phyloP scores from a whole-genome alignment of 306 rosid species.

The Quercus robur region DNA sequence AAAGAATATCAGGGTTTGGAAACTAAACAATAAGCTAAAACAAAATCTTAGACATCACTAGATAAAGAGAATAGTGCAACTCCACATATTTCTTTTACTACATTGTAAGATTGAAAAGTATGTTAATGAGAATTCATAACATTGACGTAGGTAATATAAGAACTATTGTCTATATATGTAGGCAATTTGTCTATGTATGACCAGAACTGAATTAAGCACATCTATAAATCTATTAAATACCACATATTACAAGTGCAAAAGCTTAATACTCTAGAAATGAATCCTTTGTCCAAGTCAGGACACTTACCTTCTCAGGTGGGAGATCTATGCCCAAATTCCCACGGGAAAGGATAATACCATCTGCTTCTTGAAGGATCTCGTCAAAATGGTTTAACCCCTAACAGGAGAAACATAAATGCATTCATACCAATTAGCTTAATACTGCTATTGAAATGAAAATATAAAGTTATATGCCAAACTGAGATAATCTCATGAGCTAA shows the following conservation, averaged over 20 bases:
- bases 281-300: neutral
- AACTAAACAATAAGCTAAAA: neutral
- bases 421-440: neutral
- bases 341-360: conserved; percentile 90
- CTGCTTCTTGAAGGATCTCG: conserved; percentile 93
- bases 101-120: neutral
- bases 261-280: neutral
- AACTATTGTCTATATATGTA: neutral
- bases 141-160: neutral
- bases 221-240: neutral
- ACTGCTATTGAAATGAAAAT: conserved; percentile 13
- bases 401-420: conserved; percentile 7
- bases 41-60: neutral
- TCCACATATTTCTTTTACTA: neutral
- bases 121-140: neutral
- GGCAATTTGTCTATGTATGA: neutral
- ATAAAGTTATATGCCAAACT: neutral
- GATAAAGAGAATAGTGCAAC: neutral
- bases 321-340: conserved; percentile 96
- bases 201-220: neutral
- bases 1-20: neutral
- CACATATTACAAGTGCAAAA: neutral
- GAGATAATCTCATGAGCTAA: neutral
- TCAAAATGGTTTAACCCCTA: conserved; percentile 94
- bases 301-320: conserved; percentile 89